These are phyloP conservation scores for Sordariomycetes sp. DNA, from an alignment of 2,329 filamentous ascomycete species.

Conservation along the genomic window DNA sequence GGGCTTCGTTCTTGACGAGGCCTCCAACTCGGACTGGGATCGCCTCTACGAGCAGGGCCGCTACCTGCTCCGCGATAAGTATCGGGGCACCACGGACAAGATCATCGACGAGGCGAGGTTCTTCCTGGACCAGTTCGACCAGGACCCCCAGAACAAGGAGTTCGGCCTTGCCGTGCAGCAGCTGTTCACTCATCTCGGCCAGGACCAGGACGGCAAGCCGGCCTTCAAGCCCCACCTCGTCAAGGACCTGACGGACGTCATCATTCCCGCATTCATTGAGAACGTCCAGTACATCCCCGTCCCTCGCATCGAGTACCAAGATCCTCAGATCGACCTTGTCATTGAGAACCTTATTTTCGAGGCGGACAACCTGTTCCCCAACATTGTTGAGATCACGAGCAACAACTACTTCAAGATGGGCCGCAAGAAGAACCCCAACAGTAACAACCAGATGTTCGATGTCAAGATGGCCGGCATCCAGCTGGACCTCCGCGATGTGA, in stretches of 20 bases:
- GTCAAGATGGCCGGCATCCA: conserved; percentile 81
- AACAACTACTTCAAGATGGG: conserved; percentile 96
- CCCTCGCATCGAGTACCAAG: conserved; percentile 85
- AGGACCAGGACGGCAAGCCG: conserved; percentile 71
- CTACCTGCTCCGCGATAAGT: conserved; percentile 79
- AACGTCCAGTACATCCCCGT: conserved; percentile 82
- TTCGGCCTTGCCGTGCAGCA: conserved; percentile 68
- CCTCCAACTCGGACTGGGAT: conserved; percentile 71
- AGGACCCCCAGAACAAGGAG: conserved; percentile 72
- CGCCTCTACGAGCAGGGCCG: conserved; percentile 72
- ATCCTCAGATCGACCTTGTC: conserved; percentile 71
- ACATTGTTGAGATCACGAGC: conserved; percentile 73
- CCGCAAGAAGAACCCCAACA: conserved; percentile 72
- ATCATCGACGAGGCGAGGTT: conserved; percentile 87
- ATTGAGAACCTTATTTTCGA: conserved; percentile 93
- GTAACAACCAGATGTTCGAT: conserved; percentile 68
- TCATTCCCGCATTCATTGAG: conserved; percentile 72
- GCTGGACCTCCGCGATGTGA: conserved; percentile 82
- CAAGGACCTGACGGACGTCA: conserved; percentile 78
- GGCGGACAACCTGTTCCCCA: conserved; percentile 93
- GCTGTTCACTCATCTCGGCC: conserved; percentile 78
- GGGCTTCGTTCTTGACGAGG: conserved; percentile 79
- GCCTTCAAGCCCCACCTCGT: conserved; percentile 86
- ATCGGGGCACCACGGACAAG: conserved; percentile 72
- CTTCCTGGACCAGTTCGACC: conserved; percentile 75